Base-by-base conservation (phyloP, 305 asterid species). In the Ruellia speciosa region DNA sequence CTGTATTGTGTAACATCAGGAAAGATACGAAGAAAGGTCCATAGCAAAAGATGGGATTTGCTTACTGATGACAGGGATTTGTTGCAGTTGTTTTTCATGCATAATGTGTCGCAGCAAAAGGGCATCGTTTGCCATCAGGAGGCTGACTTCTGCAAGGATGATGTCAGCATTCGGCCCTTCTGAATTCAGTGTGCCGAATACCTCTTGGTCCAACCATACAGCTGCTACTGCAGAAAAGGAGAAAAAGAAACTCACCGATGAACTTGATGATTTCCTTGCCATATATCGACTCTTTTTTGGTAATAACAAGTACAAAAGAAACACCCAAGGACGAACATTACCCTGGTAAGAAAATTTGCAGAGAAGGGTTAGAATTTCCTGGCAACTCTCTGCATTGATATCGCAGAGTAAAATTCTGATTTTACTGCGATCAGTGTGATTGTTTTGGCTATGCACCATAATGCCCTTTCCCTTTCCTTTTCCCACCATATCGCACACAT, bases 31-130 rank as follows among this genome's bases (percentile, higher is more conserved):
- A 4, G 5, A 9, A 3, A 17, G 9, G 20, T 14, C 14, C 41
- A 28, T 41, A 17, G 17, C 28, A 54, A 52, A 14, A 14, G 15
- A 52, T 18, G 35, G 8, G 6, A 5, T 28, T 37, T 15, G 14
- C 83, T 78, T 74, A 84, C 95, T 70, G 49, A 84, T 77, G 3
- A 84, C 76, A 14, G 95, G 88, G 56, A 78, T 63, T 46, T 57
- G 58, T 45, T 67, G 69, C 68, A 81, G 62, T 18, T 65, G 65
- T 33, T 75, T 60, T 16, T 79, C 73, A 16, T 58, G 67, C 79
- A 75, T 72, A 57, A 84, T 81, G 63, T 75, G 69, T 58, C 72
- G 73, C 81, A 87, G 28, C 9, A 80, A 55, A 54, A 48, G 52
- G 0, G 81, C 81, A 0, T 72, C 78, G 60, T 81, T 72, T 14